phyloP scores from a whole-genome alignment of 352 stramenopile genomes.

The Phytophthora pini region DNA sequence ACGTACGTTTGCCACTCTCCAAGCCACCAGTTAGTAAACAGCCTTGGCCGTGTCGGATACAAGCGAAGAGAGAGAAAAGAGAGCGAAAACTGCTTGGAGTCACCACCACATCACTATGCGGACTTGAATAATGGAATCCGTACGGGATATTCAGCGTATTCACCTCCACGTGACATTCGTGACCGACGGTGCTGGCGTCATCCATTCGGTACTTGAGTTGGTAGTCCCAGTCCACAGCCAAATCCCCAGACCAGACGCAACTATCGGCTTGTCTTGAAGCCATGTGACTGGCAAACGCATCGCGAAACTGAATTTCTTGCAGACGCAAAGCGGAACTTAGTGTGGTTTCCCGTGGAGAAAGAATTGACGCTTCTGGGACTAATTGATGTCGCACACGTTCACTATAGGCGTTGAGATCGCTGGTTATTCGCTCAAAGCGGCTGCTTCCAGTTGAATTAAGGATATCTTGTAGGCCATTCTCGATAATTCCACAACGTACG shows the following conservation, averaged over 20 bases:
- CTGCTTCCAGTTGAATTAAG: neutral
- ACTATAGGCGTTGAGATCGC: slow-evolving; percentile 16
- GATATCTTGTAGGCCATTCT: slow-evolving; percentile 19
- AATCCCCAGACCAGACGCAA: neutral
- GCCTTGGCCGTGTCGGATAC: slow-evolving; percentile 46
- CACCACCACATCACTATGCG: slow-evolving; percentile 37
- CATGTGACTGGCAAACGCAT: slow-evolving; percentile 41
- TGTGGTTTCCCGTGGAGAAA: slow-evolving; percentile 22
- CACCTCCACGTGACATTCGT: slow-evolving; percentile 71
- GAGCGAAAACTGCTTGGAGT: slow-evolving; percentile 55
- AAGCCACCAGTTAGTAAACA: slow-evolving; percentile 31
- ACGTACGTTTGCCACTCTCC: slow-evolving; percentile 42
- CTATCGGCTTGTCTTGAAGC: slow-evolving; percentile 2
- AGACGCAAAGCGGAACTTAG: slow-evolving; percentile 42
- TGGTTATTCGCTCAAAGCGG: slow-evolving; percentile 5
- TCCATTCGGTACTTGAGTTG: slow-evolving; percentile 75
- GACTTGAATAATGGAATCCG: slow-evolving; percentile 68
- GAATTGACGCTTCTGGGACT: neutral
- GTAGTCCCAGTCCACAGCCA: slow-evolving; percentile 50
- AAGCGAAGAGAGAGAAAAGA: slow-evolving; percentile 58
- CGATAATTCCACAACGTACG: slow-evolving; percentile 49
- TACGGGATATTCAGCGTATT: slow-evolving; percentile 59
- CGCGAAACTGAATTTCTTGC: slow-evolving; percentile 65
- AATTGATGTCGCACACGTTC: slow-evolving; percentile 2
- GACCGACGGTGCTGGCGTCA: slow-evolving; percentile 59